Evolutionary conservation across 306 rosid species (phyloP), one percentile per base, ranked within the genome.

Genomic region (Pachyrhizus erosus): DNA sequence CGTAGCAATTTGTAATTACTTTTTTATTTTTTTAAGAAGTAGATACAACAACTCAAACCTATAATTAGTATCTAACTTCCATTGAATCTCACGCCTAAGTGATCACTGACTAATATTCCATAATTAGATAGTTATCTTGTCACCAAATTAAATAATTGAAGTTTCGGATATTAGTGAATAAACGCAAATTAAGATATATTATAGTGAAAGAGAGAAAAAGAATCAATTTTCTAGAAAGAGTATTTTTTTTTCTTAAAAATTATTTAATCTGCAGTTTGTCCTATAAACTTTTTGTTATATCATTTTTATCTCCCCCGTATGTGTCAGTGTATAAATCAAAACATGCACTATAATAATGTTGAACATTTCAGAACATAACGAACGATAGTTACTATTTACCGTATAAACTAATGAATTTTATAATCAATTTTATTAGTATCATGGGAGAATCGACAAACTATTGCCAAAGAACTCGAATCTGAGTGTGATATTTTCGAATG

Each of bases 381-480:
- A n/a, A n/a, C 26, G 8, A 37, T 34, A 8, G 7, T 18, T 11
- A 20, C 73, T 37, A 40, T 70, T 42, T 13, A 65, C 51, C 45
- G 26, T 13, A 9, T 49, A 77, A 29, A 77, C 31, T 27, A 43
- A 10, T 77, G 73, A 18, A 20, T 62, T 76, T 70, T 64, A 31
- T 62, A 58, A 74, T 54, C 33, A 74, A 24, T 43, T 43, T 43
- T 10, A 45, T 15, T 2, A 8, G 57, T 14, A 49, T 43, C 39
- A 13, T 37, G 18, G 15, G 45, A 37, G 43, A 37, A 34, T 51
- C 23, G 6, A 18, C 4, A 65, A 5, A 52, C 31, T 15, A 39
- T 52, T 68, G 42, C 69, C 67, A 42, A 67, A 68, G 68, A 79
- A 52, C 68, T 42, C 68, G 15, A 62, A 46, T 31, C 33, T 46